A percentile compares a stretch with the other conserved stretches of the same genome.
phyloP scores from a whole-genome alignment of 2,329 filamentous ascomycete genomes.

The Pezicula carpinea region DNA sequence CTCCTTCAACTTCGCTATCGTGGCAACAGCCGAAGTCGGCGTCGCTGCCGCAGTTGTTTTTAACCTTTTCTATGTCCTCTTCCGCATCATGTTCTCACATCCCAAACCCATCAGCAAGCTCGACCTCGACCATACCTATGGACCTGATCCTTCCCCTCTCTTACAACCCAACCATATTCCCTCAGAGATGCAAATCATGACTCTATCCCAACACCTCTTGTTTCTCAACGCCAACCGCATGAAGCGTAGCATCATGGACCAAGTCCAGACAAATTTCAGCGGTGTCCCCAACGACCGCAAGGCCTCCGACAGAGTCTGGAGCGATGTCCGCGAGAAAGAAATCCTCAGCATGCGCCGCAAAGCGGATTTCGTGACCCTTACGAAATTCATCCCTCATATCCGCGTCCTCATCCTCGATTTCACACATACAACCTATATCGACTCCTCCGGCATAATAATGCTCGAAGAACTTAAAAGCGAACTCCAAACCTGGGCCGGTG shows the following conservation, averaged over 20 bases:
- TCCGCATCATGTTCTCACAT: slow-evolving; percentile 15
- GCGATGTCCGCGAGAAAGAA: slow-evolving; percentile 9
- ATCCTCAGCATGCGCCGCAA: slow-evolving; percentile 7
- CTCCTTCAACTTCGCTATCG: slow-evolving; percentile 60
- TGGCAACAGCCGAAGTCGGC: slow-evolving; percentile 55
- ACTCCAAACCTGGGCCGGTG: slow-evolving; percentile 2
- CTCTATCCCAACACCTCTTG: slow-evolving; percentile 10
- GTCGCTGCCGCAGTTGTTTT: slow-evolving; percentile 10
- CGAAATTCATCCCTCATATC: slow-evolving; percentile 1
- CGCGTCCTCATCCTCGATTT: slow-evolving; percentile 8
- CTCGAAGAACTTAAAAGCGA: slow-evolving; percentile 5
- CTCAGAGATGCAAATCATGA: slow-evolving; percentile 13
- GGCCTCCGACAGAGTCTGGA: slow-evolving; percentile 8
- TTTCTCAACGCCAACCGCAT: slow-evolving; percentile 15
- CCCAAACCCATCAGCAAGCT: slow-evolving; percentile 2
- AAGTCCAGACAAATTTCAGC: slow-evolving; percentile 8
- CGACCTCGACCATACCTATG: slow-evolving; percentile 14
- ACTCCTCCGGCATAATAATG: slow-evolving; percentile 1
- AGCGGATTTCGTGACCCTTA: slow-evolving; percentile 7
- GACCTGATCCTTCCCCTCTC: slow-evolving; percentile 5
- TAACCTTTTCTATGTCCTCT: slow-evolving; percentile 13
- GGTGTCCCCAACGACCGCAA: slow-evolving; percentile 3
- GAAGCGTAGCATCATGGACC: slow-evolving; percentile 12
- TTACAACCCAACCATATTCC: slow-evolving; percentile 10
- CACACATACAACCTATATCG: slow-evolving; percentile 4